Evolutionary conservation across 2,329 filamentous ascomycete species (phyloP).

Genomic region (Phialophora expanda): DNA sequence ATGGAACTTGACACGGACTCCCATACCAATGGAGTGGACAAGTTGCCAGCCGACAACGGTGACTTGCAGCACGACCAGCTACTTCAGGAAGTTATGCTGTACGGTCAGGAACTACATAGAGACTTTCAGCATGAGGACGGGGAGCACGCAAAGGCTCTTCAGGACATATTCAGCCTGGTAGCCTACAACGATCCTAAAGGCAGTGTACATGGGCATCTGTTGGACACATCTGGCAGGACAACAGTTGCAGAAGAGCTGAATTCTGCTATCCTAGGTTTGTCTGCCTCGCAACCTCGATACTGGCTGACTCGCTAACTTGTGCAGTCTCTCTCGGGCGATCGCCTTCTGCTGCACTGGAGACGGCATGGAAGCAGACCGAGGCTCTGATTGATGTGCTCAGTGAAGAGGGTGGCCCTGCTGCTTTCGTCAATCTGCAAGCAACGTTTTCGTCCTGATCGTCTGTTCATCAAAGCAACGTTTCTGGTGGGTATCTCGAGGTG

Average conservation of each 20-base stretch:
- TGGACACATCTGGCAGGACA: constrained; percentile 75
- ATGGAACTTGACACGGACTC: constrained; percentile 59
- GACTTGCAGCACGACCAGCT: constrained; percentile 56
- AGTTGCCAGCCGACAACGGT: constrained; percentile 41
- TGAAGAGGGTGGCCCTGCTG: constrained; percentile 77
- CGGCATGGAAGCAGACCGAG: constrained; percentile 82
- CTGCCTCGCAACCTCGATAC: background rate
- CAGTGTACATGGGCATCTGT: constrained; percentile 75
- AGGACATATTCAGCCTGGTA: constrained; percentile 85
- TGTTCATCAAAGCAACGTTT: background rate
- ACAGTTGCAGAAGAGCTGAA: constrained; percentile 92
- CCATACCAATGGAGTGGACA: constrained; percentile 43
- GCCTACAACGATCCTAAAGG: constrained; percentile 82
- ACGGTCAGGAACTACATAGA: constrained; percentile 76
- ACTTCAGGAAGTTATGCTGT: constrained; percentile 72
- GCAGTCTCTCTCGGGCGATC: constrained; percentile 89
- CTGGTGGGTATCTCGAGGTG: background rate
- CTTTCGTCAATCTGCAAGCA: constrained; percentile 72
- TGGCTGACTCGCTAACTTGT: constrained; percentile 28
- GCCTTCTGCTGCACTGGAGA: constrained; percentile 82
- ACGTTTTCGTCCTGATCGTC: constrained; percentile 24
- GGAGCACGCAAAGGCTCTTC: constrained; percentile 73
- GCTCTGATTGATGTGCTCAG: constrained; percentile 83
- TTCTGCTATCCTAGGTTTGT: constrained; percentile 84
- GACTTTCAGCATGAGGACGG: constrained; percentile 77